Percentiles rank a stretch among this genome's conserved stretches.
phyloP scores from a whole-genome alignment of 2,329 filamentous ascomycete genomes.

The Pseudogymnoascus sp. region DNA sequence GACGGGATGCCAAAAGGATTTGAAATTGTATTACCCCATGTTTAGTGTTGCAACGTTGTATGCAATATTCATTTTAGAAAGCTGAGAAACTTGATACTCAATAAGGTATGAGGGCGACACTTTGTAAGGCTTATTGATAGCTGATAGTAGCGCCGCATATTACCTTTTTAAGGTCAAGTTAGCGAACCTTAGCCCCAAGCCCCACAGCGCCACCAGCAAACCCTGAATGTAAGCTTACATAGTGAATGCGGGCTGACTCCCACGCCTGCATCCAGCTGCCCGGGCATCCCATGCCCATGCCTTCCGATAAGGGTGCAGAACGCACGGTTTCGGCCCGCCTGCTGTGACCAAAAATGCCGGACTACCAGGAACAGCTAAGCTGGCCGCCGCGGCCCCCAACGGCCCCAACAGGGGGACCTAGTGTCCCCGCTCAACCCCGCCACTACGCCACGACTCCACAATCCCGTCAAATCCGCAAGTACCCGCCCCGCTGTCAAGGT shows the following conservation, averaged over 20 bases:
- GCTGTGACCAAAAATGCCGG: not conserved
- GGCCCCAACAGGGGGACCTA: not conserved
- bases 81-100: not conserved
- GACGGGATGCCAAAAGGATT: not conserved
- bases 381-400: not conserved
- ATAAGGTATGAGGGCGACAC: not conserved
- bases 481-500: not conserved
- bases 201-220: not conserved
- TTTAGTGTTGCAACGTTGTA: constrained; percentile 3
- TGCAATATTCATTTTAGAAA: not conserved
- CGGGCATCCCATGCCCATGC: not conserved
- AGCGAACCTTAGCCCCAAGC: not conserved
- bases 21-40: not conserved
- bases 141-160: not conserved
- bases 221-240: not conserved
- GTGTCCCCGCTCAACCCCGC: not conserved
- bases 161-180: not conserved
- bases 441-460: not conserved
- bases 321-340: not conserved
- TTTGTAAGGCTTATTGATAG: not conserved
- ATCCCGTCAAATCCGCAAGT: not conserved
- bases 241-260: not conserved
- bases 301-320: not conserved
- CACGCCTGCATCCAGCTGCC: not conserved
- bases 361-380: not conserved